phyloP scores from a whole-genome alignment of 225 moss, liverwort and hornwort species.

The Neckera pumila region DNA sequence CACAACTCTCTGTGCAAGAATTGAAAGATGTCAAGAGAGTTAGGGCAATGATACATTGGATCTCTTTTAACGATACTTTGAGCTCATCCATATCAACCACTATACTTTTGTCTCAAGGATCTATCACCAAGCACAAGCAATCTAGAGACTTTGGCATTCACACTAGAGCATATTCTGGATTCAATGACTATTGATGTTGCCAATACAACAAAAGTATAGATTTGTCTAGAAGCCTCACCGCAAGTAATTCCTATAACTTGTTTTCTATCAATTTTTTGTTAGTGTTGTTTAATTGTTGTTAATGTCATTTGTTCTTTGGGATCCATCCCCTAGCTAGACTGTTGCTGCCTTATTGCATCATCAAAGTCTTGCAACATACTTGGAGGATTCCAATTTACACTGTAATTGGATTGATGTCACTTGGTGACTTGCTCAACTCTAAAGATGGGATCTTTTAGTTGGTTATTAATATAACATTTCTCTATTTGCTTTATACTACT shows the following conservation, averaged over 20 bases:
- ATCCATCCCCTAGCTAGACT: too few relatives aligned
- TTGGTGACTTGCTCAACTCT: not conserved
- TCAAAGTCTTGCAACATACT: not conserved
- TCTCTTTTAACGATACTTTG: rapidly evolving
- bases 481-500: not conserved
- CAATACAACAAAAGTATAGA: too few relatives aligned
- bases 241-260: too few relatives aligned
- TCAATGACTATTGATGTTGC: too few relatives aligned
- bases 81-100: rapidly evolving
- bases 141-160: too few relatives aligned
- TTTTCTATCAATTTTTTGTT: not conserved
- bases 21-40: too few relatives aligned
- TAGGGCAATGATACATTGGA: rapidly evolving
- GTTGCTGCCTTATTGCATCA: rapidly evolving
- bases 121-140: too few relatives aligned
- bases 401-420: rapidly evolving
- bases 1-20: rapidly evolving
- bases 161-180: too few relatives aligned
- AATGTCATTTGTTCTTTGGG: not conserved
- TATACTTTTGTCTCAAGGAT: too few relatives aligned
- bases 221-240: too few relatives aligned
- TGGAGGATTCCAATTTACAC: rapidly evolving
- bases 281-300: not conserved
- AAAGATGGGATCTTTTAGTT: rapidly evolving
- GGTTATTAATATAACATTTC: not conserved